Evolutionary conservation across 495 filamentous ascomycete genomes (phyloP).

Genomic region (Amphirosellinia nigrospora): DNA sequence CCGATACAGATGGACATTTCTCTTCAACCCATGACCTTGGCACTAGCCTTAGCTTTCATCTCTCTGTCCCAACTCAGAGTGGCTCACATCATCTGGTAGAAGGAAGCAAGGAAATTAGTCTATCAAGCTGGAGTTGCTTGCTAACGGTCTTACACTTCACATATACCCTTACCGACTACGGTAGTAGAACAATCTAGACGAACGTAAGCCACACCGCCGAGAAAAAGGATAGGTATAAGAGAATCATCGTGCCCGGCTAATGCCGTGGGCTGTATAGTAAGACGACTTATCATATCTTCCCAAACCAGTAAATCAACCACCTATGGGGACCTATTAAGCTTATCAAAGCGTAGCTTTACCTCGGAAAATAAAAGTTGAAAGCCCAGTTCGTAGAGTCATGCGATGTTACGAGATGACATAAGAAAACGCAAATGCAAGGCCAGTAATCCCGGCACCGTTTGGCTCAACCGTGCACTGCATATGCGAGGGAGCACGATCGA

Average conservation of each 20-base stretch:
- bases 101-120: not conserved
- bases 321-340: not conserved
- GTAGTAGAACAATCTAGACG: not conserved
- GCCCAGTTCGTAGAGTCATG: not conserved
- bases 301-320: not conserved
- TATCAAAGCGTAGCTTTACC: not conserved
- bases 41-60: slow-evolving; percentile 6
- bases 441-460: not conserved
- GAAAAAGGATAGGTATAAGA: not conserved
- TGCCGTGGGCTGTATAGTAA: slow-evolving; percentile 9
- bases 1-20: not conserved
- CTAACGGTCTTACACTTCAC: not conserved
- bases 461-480: slow-evolving; percentile 3
- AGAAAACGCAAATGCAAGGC: not conserved
- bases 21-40: slow-evolving; percentile 3
- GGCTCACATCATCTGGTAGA: not conserved
- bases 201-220: not conserved
- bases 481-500: not conserved
- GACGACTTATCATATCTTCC: slow-evolving; percentile 2
- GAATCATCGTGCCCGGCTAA: not conserved
- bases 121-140: not conserved
- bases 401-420: not conserved
- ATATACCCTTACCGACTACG: not conserved
- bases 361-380: not conserved
- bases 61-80: not conserved